Percentiles rank a stretch among this genome's conserved stretches.
These are phyloP conservation scores for Yamadazyma akitaensis DNA, from an alignment of 805 yeast genomes.

Conservation along the genomic window DNA sequence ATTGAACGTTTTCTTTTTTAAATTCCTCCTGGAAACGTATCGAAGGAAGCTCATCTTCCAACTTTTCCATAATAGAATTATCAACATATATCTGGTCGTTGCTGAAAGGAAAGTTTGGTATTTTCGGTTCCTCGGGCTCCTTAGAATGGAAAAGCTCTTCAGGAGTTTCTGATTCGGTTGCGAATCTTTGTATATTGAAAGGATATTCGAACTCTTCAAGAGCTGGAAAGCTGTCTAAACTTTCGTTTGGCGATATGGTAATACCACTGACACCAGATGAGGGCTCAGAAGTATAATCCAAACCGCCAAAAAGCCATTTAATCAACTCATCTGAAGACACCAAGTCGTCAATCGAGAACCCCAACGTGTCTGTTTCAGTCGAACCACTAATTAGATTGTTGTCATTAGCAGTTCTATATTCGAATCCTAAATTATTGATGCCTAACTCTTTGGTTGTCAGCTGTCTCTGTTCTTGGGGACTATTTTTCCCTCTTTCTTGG, in stretches of 20 bases:
- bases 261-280: slow-evolving; percentile 1
- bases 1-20: background rate
- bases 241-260: slow-evolving; percentile 10
- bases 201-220: slow-evolving; percentile 15
- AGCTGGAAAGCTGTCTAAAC: slow-evolving; percentile 9
- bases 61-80: slow-evolving; percentile 3
- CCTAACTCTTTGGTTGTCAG: no score
- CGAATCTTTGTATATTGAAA: background rate
- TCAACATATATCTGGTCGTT: slow-evolving; percentile 9
- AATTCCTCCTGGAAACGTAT: slow-evolving; percentile 12
- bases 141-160: background rate
- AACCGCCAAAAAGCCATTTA: slow-evolving; percentile 15
- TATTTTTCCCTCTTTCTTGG: no score
- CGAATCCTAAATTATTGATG: no score
- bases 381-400: background rate
- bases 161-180: background rate
- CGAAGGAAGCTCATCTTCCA: slow-evolving; percentile 11
- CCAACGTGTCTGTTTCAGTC: background rate
- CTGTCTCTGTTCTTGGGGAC: no score
- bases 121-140: background rate
- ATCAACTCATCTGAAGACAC: slow-evolving; percentile 14
- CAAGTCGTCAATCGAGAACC: slow-evolving; percentile 5
- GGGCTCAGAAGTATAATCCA: slow-evolving; percentile 1
- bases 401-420: background rate
- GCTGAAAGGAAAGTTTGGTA: slow-evolving; percentile 12